These are phyloP conservation scores for Ramularia collo-cygni DNA, from an alignment of 2,329 filamentous ascomycete species.

Conservation along the genomic window DNA sequence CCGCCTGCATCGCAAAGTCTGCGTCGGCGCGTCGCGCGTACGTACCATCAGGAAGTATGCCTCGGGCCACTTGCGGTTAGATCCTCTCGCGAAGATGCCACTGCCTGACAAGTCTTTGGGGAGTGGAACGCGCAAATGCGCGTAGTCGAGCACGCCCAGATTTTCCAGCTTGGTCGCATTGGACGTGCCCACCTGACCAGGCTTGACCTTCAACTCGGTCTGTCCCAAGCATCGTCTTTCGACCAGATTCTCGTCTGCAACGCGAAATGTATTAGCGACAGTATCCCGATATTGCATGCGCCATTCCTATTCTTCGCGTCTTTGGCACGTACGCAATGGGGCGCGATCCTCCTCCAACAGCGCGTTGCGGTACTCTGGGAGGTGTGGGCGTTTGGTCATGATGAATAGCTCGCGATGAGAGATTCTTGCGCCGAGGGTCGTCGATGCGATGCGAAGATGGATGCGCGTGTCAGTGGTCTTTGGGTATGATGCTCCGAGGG, in stretches of 20 bases:
- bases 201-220: constrained; percentile 80
- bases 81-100: constrained; percentile 80
- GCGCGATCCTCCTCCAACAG: constrained; percentile 56
- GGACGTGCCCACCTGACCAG: constrained; percentile 62
- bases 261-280: constrained; percentile 11
- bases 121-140: constrained; percentile 84
- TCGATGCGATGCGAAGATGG: too few species aligned
- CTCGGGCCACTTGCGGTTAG: constrained; percentile 58
- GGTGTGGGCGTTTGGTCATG: constrained; percentile 25
- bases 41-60: constrained; percentile 86
- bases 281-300: constrained; percentile 2
- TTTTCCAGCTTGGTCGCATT: constrained; percentile 67
- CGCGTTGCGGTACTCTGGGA: constrained; percentile 59
- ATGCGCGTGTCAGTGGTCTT: too few species aligned
- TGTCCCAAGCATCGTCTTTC: constrained; percentile 82
- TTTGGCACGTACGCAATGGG: constrained; percentile 52
- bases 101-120: constrained; percentile 82
- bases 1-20: background rate
- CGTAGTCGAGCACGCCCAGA: constrained; percentile 87
- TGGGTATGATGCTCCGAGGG: background rate
- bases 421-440: background rate
- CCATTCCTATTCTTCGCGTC: constrained; percentile 1
- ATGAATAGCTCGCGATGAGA: constrained; percentile 4
- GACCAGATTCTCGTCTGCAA: constrained; percentile 54
- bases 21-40: constrained; percentile 6